Base-by-base conservation (phyloP, 106 monocot genomes). In the Platanthera zijinensis region DNA sequence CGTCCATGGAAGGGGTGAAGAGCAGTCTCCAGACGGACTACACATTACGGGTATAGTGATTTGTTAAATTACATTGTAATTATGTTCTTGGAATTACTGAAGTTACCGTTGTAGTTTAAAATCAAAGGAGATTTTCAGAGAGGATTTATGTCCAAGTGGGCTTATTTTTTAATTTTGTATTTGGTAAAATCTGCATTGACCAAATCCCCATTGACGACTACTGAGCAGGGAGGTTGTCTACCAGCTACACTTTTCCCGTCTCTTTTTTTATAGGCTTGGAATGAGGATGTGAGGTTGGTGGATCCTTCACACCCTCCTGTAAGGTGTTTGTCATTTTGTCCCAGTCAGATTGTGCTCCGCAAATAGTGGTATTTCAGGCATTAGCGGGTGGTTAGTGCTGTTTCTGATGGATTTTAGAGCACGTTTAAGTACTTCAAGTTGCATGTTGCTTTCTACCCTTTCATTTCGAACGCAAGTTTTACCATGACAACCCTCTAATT, bases 1-100 rank as follows among this genome's bases (percentile, higher is more conserved):
- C 86, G 22, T 78, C 90, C 3, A 88, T 91, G 82, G 85, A 86
- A 82, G 90, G 90, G 53, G 81, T 88, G 10, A 57, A 86, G 84
- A 91, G 84, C 74, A 91, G 79, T 14, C 75, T 91, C 50, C 88
- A 85, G 64, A 91, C 90, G 13, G 90, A 91, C 45, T 91, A 91
- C 81, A 91, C 85, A 1, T 83, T 91, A 21, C 76, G 82, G 68
- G 87, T 91, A 82, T 32, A 25, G 14, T 63, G 47, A 32, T 47
- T 54, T 28, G 2, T 56, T 57, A 75, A 75, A 50, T 57, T 50
- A 1, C 32, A 13, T 75, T 54, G 1, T 61, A 14, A 53, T 61
- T 22, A 17, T 61, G n/a, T 61, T 7, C 18, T 61, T 61, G 19
- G 10, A 14, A 53, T 53, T 10, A 53, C 10, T 53, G 52, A 53